phyloP scores from a whole-genome alignment of 345 rosid species.

The Atalantia buxifolia region DNA sequence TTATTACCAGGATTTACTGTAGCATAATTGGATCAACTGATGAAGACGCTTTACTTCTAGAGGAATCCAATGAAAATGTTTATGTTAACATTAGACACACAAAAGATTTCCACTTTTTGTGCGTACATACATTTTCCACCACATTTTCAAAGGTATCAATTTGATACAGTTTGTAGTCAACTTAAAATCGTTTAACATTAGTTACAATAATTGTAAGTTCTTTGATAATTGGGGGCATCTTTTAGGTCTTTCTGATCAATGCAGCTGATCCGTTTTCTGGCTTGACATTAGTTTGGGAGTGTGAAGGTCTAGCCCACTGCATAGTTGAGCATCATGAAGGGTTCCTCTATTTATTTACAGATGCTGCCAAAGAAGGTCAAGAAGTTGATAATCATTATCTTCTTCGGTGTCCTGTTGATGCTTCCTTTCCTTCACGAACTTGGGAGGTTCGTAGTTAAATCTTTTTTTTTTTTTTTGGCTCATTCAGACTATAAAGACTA shows the following conservation, averaged over 20 bases:
- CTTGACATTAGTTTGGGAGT: conserved; percentile 77
- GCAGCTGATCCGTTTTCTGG: conserved; percentile 89
- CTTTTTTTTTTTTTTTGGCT: conserved; percentile 1
- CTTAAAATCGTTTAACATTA: conserved; percentile 5
- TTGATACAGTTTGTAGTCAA: not conserved
- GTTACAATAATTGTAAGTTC: conserved; percentile 4
- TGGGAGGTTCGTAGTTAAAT: conserved; percentile 73
- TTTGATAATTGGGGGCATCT: conserved; percentile 32
- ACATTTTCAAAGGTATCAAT: conserved; percentile 70
- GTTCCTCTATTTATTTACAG: conserved; percentile 75
- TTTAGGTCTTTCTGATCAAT: conserved; percentile 92
- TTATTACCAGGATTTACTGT: conserved; percentile 54
- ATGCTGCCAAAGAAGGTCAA: conserved; percentile 66
- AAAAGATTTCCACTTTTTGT: conserved; percentile 75
- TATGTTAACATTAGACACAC: conserved; percentile 70
- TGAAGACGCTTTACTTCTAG: conserved; percentile 78
- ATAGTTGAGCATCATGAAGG: conserved; percentile 91
- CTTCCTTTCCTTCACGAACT: conserved; percentile 45
- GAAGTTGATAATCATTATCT: conserved; percentile 72
- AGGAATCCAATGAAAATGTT: conserved; percentile 67
- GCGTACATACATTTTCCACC: conserved; percentile 67
- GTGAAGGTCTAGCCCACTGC: conserved; percentile 79
- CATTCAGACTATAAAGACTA: not conserved
- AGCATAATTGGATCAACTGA: conserved; percentile 91
- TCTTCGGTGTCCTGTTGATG: conserved; percentile 52